Conservation (phyloP, 164 flowering plant species). For the Taxillus chinensis region DNA sequence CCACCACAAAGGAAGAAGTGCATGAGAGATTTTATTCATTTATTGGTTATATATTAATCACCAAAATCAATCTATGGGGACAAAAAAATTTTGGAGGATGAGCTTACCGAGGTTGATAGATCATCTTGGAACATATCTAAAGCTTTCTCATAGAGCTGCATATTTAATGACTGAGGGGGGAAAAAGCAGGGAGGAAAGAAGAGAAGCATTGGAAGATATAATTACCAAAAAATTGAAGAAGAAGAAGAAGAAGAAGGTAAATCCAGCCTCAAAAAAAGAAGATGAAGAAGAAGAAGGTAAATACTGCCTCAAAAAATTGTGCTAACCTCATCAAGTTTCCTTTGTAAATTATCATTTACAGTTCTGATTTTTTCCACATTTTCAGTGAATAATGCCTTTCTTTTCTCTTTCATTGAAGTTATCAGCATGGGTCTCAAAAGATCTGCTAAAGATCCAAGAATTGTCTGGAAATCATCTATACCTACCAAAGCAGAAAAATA, state of each 20-base stretch:
- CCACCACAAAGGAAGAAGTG: neutral
- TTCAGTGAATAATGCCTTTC: slow-evolving; percentile 61
- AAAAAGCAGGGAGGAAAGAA: neutral
- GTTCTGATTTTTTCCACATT: slow-evolving; percentile 64
- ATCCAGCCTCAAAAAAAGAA: neutral
- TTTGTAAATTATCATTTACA: slow-evolving; percentile 63
- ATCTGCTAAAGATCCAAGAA: slow-evolving; percentile 51
- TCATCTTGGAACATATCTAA: slow-evolving; percentile 90
- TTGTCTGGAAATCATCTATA: slow-evolving; percentile 43
- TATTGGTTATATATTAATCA: too few relatives aligned
- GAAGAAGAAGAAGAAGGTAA: neutral
- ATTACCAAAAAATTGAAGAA: neutral
- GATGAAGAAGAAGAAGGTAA: neutral
- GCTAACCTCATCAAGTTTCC: slow-evolving; percentile 83
- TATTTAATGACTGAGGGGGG: slow-evolving; percentile 48
- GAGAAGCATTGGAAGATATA: slow-evolving; percentile 1
- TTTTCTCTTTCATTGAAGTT: slow-evolving; percentile 58
- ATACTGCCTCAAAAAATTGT: neutral
- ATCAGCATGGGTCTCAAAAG: slow-evolving; percentile 79
- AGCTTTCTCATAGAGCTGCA: slow-evolving; percentile 92
- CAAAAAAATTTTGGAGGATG: slow-evolving; percentile 2
- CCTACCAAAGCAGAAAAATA: slow-evolving; percentile 26
- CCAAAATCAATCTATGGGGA: neutral
- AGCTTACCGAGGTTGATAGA: slow-evolving; percentile 70
- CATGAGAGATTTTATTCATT: too few relatives aligned